These are phyloP conservation scores for Stachybotrys chartarum DNA, from an alignment of 2,329 filamentous ascomycete species.

Conservation along the genomic window DNA sequence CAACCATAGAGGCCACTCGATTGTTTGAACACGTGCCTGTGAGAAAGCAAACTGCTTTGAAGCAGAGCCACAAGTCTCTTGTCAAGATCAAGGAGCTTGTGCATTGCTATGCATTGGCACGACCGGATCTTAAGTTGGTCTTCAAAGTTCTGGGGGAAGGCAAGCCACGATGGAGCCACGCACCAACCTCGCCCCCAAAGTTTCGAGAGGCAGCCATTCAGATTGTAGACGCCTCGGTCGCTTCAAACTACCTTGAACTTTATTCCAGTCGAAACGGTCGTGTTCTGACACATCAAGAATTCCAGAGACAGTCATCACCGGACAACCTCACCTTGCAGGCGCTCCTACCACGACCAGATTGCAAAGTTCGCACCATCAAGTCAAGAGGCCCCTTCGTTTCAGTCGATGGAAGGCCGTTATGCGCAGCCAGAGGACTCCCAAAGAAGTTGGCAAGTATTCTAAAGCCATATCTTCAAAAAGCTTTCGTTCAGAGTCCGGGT, in stretches of 20 bases:
- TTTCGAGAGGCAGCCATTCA: constrained; percentile 55
- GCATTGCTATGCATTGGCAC: constrained; percentile 58
- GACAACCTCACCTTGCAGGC: constrained; percentile 20
- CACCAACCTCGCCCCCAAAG: constrained; percentile 41
- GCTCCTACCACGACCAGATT: constrained; percentile 47
- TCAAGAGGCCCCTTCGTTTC: constrained; percentile 46
- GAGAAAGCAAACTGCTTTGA: constrained; percentile 49
- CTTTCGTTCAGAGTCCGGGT: constrained; percentile 12
- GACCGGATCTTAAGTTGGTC: constrained; percentile 53
- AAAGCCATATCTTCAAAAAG: constrained; percentile 37
- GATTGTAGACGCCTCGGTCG: constrained; percentile 43
- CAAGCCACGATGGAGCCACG: constrained; percentile 51
- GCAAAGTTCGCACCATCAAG: constrained; percentile 33
- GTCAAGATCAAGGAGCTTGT: constrained; percentile 53
- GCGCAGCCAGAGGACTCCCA: constrained; percentile 42
- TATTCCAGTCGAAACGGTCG: neutral
- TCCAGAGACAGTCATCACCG: neutral
- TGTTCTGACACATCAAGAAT: neutral
- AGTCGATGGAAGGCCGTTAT: constrained; percentile 61
- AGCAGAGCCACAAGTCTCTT: constrained; percentile 50
- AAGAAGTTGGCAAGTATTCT: constrained; percentile 53
- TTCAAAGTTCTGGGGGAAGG: constrained; percentile 52
- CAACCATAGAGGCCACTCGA: constrained; percentile 53
- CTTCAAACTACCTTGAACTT: neutral
- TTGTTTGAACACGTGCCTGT: constrained; percentile 58